Evolutionary conservation across 2,329 filamentous ascomycete genomes (phyloP), one percentile per base, ranked within the genome.

Genomic region (Massarina eburnea): DNA sequence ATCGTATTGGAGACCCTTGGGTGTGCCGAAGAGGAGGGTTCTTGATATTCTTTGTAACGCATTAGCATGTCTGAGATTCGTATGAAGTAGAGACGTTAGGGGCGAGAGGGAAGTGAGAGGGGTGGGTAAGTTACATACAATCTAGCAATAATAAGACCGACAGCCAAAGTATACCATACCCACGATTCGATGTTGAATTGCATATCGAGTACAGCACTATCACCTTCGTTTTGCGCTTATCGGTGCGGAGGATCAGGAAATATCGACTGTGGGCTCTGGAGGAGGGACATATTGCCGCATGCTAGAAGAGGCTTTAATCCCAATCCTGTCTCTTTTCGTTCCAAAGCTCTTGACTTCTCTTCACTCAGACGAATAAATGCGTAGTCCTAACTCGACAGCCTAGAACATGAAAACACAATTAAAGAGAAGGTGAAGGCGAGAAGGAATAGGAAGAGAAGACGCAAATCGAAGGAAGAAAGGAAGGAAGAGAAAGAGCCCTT

Each of bases 1-100:
- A 54, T 84, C 81, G 20, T 75, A 56, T 54, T 80, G 76, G n/a
- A 81, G 73, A 6, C 70, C 70, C 33, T 65, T 71, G 54, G 74
- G 65, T 30, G 75, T 73, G 14, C 77, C 72, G 40, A 82, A 70
- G 8, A 73, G 65, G 27, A 76, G 66, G 17, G 62, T 67, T 24
- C 75, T 70, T 9, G 76, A 77, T 24, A 72, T 66, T 27, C 73
- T 76, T 43, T 49, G 36, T 42, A 38, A n/a, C 26, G 14, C n/a
- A 14, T 18, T 26, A 22, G 19, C 20, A 24, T 10, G 43, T 38
- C 30, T 41, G 29, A 17, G 35, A 32, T 41, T 45, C 14, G 17
- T 20, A 34, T 36, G 32, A 35, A 40, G 35, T 34, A 30, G 30
- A 22, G 27, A 27, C 41, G 33, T 48, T 4, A 30, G 27, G 35